Evolutionary conservation across 1,139 yeast genomes (phyloP), one percentile per base, ranked within the genome.

Genomic region (Debaryomyces sp.): DNA sequence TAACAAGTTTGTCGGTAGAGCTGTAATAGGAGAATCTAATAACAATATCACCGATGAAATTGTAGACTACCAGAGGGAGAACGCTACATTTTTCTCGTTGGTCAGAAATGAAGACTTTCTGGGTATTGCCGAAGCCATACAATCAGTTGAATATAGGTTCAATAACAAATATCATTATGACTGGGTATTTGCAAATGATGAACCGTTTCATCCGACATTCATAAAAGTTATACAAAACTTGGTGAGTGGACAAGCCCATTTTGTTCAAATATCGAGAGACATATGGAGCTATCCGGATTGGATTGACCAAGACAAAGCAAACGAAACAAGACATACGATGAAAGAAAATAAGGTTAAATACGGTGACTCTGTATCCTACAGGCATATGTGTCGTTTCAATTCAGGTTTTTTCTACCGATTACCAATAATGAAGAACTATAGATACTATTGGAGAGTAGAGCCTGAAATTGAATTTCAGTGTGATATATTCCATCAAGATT

Each of bases 141-240:
- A 78, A 44, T 71, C 81, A 43, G 81, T 86, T 32, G 92, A 87
- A 68, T 81, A 78, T 55, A 75, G 89, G 45, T 87, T 87, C 70
- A 87, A 87, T 67, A 64, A 69, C 43, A 67, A 77, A 49, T 84
- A 67, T 64, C 80, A 84, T 58, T 87, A 87, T 64, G 89, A 84
- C 57, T 87, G 94, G 94, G 84, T 85, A n/a, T 87, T 87, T 61
- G 70, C 85, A 54, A 87, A 87, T 63, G 89, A 87, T 54, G 69
- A 74, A 50, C 81, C 78, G 6, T 85, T 85, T 56, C 66, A 73
- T 27, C 73, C 73, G 1, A 73, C 73, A 37, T 84, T 85, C 61
- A 75, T 71, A 44, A 60, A 58, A 5, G 60, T 67, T 21, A 75
- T 82, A 6, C 45, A 72, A 3, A 66, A 71, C 26, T 56, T 78